Base-by-base conservation (phyloP, 2,329 filamentous ascomycete species). In the Juglanconis juglandina region DNA sequence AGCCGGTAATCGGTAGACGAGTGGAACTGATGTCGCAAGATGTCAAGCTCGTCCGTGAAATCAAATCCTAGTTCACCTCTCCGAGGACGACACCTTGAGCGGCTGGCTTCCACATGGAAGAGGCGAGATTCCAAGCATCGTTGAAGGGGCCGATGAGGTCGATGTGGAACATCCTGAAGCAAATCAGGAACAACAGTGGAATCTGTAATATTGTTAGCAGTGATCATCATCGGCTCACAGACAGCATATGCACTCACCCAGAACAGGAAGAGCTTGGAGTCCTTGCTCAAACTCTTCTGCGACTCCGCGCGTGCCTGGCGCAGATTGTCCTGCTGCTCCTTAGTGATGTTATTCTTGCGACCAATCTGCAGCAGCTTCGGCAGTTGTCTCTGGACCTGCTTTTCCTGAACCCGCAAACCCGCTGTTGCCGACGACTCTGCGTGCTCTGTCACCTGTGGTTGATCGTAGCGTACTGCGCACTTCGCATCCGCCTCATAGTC, bases 201-300 rank as follows among this genome's bases (percentile, higher is more conserved):
- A 64, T 62, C 58, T 60, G 39, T 9, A 46, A 13, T 47, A 5
- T 13, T 5, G 39, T 58, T 17, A 58, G 56, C 34, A 53, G 4
- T 58, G 42, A 41, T 14, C 9, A 9, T 7, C 11, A 30, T 9
- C 11, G 5, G 34, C 3, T 34, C 33, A 57, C 9, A 17, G 3
- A 11, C 34, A 14, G 17, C 30, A 17, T 39, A 39, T 24, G 41
- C 4, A 73, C 78, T 68, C 81, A 88, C 85, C 87, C 87, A 89
- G 67, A 89, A 80, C 66, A 88, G 86, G 76, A 87, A 89, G 50
- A 89, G 76, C 69, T 88, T 87, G 66, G 81, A 81, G 68, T 89
- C 87, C 61, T 82, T 83, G 65, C 84, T 81, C 62, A 87, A 75
- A 62, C 79, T 81, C 79, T 88, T 88, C 67, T 87, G 76, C 70